Evolutionary conservation across 148 eudicot species (phyloP), one percentile per base, ranked within the genome.

Genomic region (Chenopodium album): DNA sequence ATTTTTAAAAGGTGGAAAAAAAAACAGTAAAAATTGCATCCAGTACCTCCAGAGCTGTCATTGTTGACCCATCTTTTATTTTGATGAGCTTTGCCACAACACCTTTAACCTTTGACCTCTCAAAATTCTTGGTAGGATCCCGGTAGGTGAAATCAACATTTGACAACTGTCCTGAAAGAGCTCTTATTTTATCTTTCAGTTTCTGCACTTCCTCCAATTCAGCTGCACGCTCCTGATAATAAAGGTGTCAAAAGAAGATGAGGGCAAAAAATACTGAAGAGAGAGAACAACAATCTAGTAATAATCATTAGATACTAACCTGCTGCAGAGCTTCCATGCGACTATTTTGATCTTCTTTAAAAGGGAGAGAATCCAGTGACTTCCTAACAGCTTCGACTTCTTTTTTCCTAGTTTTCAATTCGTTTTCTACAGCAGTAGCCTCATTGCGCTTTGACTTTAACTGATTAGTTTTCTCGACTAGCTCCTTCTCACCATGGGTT

Each of bases 31-130:
- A 78, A n/a, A 59, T 64, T 29, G 78, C 80, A 80, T 67, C 73
- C 48, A 85, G 76, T 80, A 97, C 99, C 99, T 97, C 99, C 68
- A 97, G 82, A 75, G 99, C 99, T 82, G 95, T 92, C 94, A 92
- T 88, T 81, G 98, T 81, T 32, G 95, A 89, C 82, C 89, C 86
- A 88, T 97, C 98, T 90, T 91, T 97, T 82, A 97, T 98, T 92
- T 90, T 91, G 77, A 94, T 92, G 82, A 97, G 98, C 84, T 90
- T 94, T 79, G 99, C 98, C 78, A 97, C 95, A 64, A 97, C 97
- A 44, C 98, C 99, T 90, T 97, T 97, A 75, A 97, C 95, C 74
- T 75, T 91, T 75, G 99, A 92, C 88, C 92, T 85, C 84, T 94
- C 93, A 75, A 96, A 96, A 82, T 92, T 94, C 83, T 76, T 91